These are phyloP conservation scores for Yamadazyma membranifaciens DNA, from an alignment of 1,139 yeast species.

Conservation along the genomic window DNA sequence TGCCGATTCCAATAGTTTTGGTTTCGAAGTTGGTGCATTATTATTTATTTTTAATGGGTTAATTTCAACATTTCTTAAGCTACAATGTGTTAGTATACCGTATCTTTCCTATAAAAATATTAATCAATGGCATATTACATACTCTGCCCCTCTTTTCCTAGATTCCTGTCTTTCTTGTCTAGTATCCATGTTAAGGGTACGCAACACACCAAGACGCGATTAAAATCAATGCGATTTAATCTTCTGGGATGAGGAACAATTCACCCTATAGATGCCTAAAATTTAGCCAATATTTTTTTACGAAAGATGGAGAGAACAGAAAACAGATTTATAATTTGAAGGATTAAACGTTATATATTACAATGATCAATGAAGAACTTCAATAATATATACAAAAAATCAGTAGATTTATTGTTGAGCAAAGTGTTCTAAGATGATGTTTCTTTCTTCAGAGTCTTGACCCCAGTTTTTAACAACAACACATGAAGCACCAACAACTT, in stretches of 20 bases:
- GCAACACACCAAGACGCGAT: too few relatives aligned
- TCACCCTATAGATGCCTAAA: too few relatives aligned
- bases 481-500: constrained; percentile 99
- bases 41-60: constrained; percentile 12
- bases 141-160: constrained; percentile 44
- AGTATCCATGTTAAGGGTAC: constrained; percentile 1
- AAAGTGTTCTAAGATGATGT: constrained; percentile 94
- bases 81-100: constrained; percentile 11
- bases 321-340: too few relatives aligned
- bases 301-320: not conserved
- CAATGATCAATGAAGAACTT: constrained; percentile 2
- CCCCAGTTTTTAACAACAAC: constrained; percentile 99
- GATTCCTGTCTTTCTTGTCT: constrained; percentile 24
- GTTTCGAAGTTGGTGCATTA: constrained; percentile 12
- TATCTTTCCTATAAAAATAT: not conserved
- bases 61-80: constrained; percentile 13
- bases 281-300: too few relatives aligned
- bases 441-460: constrained; percentile 98
- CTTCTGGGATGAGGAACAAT: too few relatives aligned
- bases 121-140: constrained; percentile 18
- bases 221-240: too few relatives aligned
- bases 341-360: constrained; percentile 4
- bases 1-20: constrained; percentile 23
- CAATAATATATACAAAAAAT: constrained; percentile 1
- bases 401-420: constrained; percentile 65